phyloP scores from a whole-genome alignment of 805 yeast species.

The Priceomyces carsonii region DNA sequence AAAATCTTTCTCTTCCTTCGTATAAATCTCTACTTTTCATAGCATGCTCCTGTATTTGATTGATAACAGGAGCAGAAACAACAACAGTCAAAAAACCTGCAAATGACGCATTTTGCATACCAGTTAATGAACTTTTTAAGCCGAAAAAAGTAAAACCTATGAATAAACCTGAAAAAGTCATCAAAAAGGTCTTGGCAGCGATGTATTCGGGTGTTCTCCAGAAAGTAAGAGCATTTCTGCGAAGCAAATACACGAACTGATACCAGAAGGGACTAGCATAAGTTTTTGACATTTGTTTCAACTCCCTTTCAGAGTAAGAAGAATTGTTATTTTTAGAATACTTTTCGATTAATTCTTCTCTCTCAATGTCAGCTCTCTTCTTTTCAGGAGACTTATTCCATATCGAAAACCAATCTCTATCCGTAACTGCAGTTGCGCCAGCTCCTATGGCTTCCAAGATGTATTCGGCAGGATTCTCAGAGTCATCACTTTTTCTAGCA shows the following conservation, averaged over 20 bases:
- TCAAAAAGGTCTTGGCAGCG: slow-evolving; percentile 45
- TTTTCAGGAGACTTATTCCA: slow-evolving; percentile 46
- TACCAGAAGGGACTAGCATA: slow-evolving; percentile 20
- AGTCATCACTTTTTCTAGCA: slow-evolving; percentile 54
- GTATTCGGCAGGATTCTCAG: slow-evolving; percentile 39
- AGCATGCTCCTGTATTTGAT: slow-evolving; percentile 64
- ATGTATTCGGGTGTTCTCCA: slow-evolving; percentile 46
- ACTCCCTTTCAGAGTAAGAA: slow-evolving; percentile 6
- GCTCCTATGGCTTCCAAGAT: slow-evolving; percentile 64
- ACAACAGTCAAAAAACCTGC: slow-evolving; percentile 60
- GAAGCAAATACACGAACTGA: slow-evolving; percentile 18
- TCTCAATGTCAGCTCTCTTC: slow-evolving; percentile 11
- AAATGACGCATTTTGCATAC: slow-evolving; percentile 61
- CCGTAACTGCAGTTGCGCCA: slow-evolving; percentile 67
- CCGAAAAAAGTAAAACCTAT: slow-evolving; percentile 23
- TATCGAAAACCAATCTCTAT: slow-evolving; percentile 61
- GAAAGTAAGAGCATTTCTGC: slow-evolving; percentile 19
- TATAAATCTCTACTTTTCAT: slow-evolving; percentile 58
- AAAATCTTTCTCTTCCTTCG: slow-evolving; percentile 70
- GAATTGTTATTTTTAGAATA: slow-evolving; percentile 6
- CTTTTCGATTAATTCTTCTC: slow-evolving; percentile 12
- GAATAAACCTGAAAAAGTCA: slow-evolving; percentile 49
- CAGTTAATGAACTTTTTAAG: slow-evolving; percentile 37
- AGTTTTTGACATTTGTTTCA: slow-evolving; percentile 8
- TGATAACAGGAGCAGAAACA: slow-evolving; percentile 55